Evolutionary conservation across 768 basidiomycete genomes (phyloP), one percentile per base, ranked within the genome.

Genomic region (Phaeotremella fagi): DNA sequence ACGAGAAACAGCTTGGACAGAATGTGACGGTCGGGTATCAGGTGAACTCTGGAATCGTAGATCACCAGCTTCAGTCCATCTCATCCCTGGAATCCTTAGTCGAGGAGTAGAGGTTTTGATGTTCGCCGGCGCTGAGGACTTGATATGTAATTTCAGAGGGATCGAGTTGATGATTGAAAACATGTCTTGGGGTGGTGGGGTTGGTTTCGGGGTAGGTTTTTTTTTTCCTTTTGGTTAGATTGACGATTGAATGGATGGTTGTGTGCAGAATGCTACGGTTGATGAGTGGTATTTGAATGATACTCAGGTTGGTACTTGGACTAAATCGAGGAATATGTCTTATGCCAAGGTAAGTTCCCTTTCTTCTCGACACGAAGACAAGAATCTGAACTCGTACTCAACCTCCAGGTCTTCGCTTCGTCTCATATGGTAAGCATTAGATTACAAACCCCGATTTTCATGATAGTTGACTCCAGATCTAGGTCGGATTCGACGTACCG

Each of bases 131-230:
- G 91, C 95, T 71, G 88, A 97, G 73, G 95, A 98, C 72, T 77
- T 91, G 37, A 95, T 99, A 57, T 98, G 95, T 78, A 98, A 98
- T 73, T 86, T 95, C 72, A 79, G 92, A 47, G 95, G 95, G 3
- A 78, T 90, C 55, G 91, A 97, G 75, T 80, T 80, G 53, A 83
- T 87, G 81, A 87, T 97, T 43, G 83, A 86, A 57, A 77, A 80
- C 25, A 77, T 99, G 79, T 79, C 80, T 2, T 99, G 94, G 94
- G 86, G 83, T 53, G 91, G 90, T 1, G 84, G 74, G 29, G 84
- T 78, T 4, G 94, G 95, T 0, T 80, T 95, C 33, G 87, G 86
- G 37, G 91, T 94, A 57, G 28, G 48, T 20, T 45, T 46, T 24
- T n/a, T 45, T 9, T 31, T 37, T 14, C 18, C 12, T 14, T 18